Evolutionary conservation across 441 rosid species (phyloP).

Genomic region (Cnidoscolus chayamansa): DNA sequence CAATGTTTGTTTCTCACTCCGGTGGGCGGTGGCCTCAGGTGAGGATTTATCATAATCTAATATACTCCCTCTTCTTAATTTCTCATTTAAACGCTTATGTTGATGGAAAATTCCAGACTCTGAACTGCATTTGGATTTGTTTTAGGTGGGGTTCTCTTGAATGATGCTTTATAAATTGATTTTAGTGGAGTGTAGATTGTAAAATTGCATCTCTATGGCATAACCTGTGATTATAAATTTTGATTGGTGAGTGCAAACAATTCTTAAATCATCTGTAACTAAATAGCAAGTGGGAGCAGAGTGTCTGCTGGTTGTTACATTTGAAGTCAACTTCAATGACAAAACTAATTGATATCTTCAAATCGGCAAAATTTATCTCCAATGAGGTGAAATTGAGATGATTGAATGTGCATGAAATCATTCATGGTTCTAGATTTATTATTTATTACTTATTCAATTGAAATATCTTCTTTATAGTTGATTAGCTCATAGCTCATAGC

Average conservation of each 20-base stretch:
- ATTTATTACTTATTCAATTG: background rate
- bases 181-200: background rate
- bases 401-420: background rate
- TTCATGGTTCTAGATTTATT: constrained; percentile 9
- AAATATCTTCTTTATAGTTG: background rate
- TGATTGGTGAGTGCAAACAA: background rate
- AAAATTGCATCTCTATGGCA: background rate
- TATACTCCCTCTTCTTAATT: background rate
- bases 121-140: constrained; percentile 10
- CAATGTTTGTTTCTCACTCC: constrained; percentile 62
- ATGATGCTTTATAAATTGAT: constrained; percentile 11
- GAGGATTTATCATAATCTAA: constrained; percentile 23
- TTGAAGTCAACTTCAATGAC: background rate
- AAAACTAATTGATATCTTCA: background rate
- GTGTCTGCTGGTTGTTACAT: background rate
- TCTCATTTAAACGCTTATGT: background rate
- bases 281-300: background rate
- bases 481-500: background rate
- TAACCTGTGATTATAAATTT: background rate
- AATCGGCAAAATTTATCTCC: background rate
- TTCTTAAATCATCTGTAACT: background rate
- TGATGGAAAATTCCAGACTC: background rate
- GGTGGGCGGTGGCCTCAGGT: constrained; percentile 97
- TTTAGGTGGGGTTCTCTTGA: constrained; percentile 8
- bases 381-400: background rate